phyloP scores from a whole-genome alignment of 805 yeast genomes.

The Saccharomycopsis oosterbeekiorum region DNA sequence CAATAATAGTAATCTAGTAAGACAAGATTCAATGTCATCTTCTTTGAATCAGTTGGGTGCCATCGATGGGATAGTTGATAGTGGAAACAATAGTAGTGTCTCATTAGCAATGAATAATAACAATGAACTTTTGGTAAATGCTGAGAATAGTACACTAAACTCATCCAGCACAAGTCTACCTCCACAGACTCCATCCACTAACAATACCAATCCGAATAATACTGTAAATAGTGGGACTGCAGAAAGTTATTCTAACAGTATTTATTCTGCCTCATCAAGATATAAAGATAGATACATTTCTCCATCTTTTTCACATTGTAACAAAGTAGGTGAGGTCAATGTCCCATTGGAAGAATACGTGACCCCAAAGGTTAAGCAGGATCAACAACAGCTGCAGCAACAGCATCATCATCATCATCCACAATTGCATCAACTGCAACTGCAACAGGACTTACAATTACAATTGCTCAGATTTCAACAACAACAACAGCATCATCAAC shows the following conservation, averaged over 20 bases:
- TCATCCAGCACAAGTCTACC: neutral
- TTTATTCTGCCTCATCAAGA: slow-evolving; percentile 8
- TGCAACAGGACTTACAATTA: neutral
- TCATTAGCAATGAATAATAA: neutral
- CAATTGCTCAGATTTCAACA: neutral
- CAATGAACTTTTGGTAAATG: neutral
- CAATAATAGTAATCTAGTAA: slow-evolving; percentile 3
- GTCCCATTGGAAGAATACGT: slow-evolving; percentile 17
- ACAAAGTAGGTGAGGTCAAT: slow-evolving; percentile 17
- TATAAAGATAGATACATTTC: neutral
- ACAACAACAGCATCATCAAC: neutral
- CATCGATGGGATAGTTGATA: slow-evolving; percentile 17
- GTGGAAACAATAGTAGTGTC: neutral
- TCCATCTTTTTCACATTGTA: slow-evolving; percentile 1
- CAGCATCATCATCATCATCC: neutral
- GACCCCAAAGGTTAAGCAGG: neutral
- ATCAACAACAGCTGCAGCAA: neutral
- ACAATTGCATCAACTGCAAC: neutral
- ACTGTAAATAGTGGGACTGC: neutral
- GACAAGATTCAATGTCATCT: slow-evolving; percentile 16
- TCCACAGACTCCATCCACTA: neutral
- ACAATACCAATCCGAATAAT: neutral
- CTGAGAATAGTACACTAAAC: neutral
- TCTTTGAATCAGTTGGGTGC: slow-evolving; percentile 13
- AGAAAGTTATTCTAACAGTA: slow-evolving; percentile 13